Conservation (phyloP, 768 basidiomycete genomes). For the Auriscalpium vulgare region DNA sequence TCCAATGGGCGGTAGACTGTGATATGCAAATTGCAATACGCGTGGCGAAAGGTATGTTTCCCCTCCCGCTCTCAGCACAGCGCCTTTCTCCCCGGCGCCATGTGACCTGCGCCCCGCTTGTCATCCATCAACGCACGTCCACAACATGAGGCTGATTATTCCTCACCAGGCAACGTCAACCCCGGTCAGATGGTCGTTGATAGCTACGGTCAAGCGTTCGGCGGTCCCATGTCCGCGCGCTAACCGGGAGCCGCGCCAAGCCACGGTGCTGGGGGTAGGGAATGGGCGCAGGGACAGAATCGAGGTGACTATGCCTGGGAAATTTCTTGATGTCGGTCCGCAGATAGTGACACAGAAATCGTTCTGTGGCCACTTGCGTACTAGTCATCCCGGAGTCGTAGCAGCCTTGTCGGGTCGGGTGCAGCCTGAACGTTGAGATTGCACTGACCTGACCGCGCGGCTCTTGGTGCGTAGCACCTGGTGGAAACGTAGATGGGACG, state of each 20-base stretch:
- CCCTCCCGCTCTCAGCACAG: not conserved
- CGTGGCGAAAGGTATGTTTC: slow-evolving; percentile 41
- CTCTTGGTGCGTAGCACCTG: too few relatives aligned
- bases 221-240: slow-evolving; percentile 31
- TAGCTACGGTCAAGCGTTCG: slow-evolving; percentile 55
- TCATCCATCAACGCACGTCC: not conserved
- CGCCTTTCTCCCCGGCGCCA: not conserved
- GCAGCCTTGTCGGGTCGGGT: too few relatives aligned
- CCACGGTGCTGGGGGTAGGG: too few relatives aligned
- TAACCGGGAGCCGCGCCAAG: not conserved
- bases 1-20: slow-evolving; percentile 45
- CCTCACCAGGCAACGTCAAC: slow-evolving; percentile 42
- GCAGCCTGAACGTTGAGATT: too few relatives aligned
- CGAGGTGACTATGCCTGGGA: too few relatives aligned
- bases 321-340: too few relatives aligned
- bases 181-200: slow-evolving; percentile 45
- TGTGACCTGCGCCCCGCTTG: not conserved
- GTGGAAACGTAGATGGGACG: too few relatives aligned
- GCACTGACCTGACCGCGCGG: too few relatives aligned
- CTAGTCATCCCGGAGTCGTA: too few relatives aligned
- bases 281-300: too few relatives aligned
- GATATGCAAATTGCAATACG: slow-evolving; percentile 64
- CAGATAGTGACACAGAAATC: too few relatives aligned
- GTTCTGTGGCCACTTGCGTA: too few relatives aligned
- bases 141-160: not conserved